A percentile compares a stretch with the other conserved stretches of the same genome.
Evolutionary conservation across 78 protist genomes (phyloP).

Genomic region (Dictyostelium brefeldianum): DNA sequence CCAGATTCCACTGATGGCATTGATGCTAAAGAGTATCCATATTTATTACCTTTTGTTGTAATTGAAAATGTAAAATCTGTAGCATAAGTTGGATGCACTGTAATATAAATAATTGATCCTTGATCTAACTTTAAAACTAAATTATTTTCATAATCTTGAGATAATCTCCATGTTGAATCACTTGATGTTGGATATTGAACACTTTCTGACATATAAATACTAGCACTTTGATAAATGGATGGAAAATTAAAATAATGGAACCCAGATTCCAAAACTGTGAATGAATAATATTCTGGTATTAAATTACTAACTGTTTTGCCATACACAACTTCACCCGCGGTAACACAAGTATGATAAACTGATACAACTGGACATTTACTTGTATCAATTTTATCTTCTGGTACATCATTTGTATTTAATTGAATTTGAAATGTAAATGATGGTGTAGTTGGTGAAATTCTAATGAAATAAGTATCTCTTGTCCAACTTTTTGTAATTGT

Average conservation of each 20-base stretch:
- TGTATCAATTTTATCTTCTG: neutral
- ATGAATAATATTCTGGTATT: neutral
- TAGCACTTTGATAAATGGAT: constrained; percentile 22
- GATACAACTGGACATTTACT: neutral
- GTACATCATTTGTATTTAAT: neutral
- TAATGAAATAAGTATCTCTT: constrained; percentile 41
- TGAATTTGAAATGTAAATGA: neutral
- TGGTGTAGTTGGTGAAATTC: neutral
- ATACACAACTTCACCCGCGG: neutral
- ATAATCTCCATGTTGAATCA: neutral
- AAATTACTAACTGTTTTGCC: neutral
- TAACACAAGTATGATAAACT: constrained; percentile 6
- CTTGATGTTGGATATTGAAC: constrained; percentile 2
- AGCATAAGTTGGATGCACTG: neutral
- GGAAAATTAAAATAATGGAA: constrained; percentile 10
- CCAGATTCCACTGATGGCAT: neutral
- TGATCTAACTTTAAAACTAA: neutral
- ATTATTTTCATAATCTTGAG: constrained; percentile 5
- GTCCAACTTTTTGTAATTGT: constrained; percentile 16
- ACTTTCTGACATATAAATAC: constrained; percentile 37
- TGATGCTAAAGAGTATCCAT: neutral
- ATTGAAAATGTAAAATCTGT: neutral
- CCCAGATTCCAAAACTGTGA: neutral
- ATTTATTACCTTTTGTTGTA: neutral
- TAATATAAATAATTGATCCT: neutral